Base-by-base conservation (phyloP, 2,329 filamentous ascomycete species). In the Fusarium pseudonygamai region DNA sequence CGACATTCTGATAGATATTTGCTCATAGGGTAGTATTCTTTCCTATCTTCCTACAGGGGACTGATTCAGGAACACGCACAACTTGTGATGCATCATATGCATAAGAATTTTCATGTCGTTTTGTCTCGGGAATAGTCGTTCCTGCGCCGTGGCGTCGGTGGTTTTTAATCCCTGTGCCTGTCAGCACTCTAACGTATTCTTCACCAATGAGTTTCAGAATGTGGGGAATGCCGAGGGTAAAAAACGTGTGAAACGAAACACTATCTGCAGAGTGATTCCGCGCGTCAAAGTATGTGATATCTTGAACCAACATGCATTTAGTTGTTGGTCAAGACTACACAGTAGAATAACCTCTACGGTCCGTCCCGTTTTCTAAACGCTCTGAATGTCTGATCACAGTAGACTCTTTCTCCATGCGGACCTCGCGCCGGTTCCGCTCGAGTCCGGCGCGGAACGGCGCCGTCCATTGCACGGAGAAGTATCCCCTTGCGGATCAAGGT, bases 361-460 rank as follows among this genome's bases (percentile, higher is more conserved):
- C 34, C 72, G 72, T 52, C 63, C 72, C 72, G 72, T 62, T 52
- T 43, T n/a, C 42, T 16, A 58, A 63, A 50, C 47, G 42, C 30
- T 40, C 15, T 22, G 26, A 26, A 7, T 42, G 46, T 65, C 71
- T 66, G 47, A 60, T 34, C 67, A 28, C 40, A 45, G 10, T 43
- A 40, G 22, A 15, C 8, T 7, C 37, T 69, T n/a, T 15, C 34
- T 30, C 46, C 40, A 30, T 58, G n/a, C 32, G 57, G 46, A 53
- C 57, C 46, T 62, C 46, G 28, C 53, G 36, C 24, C 42, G 15
- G 40, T 55, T 46, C 34, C n/a, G 32, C 45, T 16, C 20, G 26
- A 58, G 49, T 65, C 64, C 53, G 43, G 57, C 18, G 67, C 50
- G 71, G 71, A 73, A 65, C 52, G 60, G 56, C 43, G 60, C 71